These are phyloP conservation scores for Zopfochytrium polystomum DNA, from an alignment of 371 early-diverging fungal species.

Conservation along the genomic window DNA sequence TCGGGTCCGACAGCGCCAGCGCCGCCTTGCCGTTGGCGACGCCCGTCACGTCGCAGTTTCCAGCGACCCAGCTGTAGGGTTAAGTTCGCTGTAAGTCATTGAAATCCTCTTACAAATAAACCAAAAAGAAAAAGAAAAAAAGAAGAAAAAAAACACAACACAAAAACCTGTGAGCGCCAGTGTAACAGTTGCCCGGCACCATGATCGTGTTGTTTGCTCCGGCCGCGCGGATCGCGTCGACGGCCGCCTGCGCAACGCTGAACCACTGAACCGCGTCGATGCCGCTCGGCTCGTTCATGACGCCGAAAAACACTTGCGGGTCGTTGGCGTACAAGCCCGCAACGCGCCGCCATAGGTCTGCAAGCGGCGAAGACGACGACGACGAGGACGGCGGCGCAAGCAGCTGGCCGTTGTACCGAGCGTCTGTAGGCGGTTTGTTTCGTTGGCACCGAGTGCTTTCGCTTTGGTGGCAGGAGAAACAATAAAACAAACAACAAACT, in stretches of 20 bases:
- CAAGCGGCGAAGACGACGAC: conserved; percentile 11
- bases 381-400: too few relatives aligned
- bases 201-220: conserved; percentile 24
- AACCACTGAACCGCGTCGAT: conserved; percentile 10
- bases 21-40: background rate
- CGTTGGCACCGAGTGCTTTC: too few relatives aligned
- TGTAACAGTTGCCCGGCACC: conserved; percentile 32
- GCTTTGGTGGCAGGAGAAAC: too few relatives aligned
- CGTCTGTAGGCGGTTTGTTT: background rate
- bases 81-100: too few relatives aligned
- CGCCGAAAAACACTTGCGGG: conserved; percentile 23
- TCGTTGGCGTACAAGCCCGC: conserved; percentile 7
- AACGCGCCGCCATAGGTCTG: conserved; percentile 21
- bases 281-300: conserved; percentile 35
- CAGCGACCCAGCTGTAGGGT: background rate
- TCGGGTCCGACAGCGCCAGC: conserved; percentile 1
- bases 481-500: background rate
- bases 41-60: background rate
- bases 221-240: conserved; percentile 30
- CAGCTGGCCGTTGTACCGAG: conserved; percentile 20
- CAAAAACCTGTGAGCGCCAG: conserved; percentile 25
- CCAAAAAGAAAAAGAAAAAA: too few relatives aligned
- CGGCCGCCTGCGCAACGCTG: conserved; percentile 17
- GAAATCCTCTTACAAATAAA: conserved; percentile 11
- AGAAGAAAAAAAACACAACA: too few relatives aligned